A percentile compares a stretch with the other conserved stretches of the same genome.
Conservation (phyloP, 2,329 filamentous ascomycete species). For the Sporothrix variecibatus region DNA sequence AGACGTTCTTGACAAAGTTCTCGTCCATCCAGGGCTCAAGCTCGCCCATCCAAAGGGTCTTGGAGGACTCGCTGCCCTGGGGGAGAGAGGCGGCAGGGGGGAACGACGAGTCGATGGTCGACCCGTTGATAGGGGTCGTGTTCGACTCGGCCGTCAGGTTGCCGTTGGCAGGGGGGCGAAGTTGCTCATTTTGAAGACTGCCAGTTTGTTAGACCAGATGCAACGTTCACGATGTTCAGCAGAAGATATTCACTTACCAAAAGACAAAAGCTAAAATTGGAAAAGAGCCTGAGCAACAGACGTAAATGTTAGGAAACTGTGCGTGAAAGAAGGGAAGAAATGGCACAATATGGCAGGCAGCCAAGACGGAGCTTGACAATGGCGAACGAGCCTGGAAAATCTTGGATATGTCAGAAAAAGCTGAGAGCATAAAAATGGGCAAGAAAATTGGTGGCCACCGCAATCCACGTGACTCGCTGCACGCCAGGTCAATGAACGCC, state of each 20-base stretch:
- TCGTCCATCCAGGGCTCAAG: slow-evolving; percentile 99
- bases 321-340: neutral
- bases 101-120: slow-evolving; percentile 34
- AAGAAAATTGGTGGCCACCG: neutral
- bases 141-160: slow-evolving; percentile 31
- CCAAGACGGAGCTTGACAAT: neutral
- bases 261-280: slow-evolving; percentile 19
- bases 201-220: neutral
- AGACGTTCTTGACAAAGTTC: slow-evolving; percentile 95
- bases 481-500: neutral
- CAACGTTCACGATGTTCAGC: neutral
- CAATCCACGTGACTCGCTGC: neutral
- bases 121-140: slow-evolving; percentile 37
- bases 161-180: slow-evolving; percentile 31
- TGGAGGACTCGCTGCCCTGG: slow-evolving; percentile 49
- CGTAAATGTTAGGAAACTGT: neutral
- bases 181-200: slow-evolving; percentile 30
- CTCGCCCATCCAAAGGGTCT: slow-evolving; percentile 86
- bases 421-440: neutral
- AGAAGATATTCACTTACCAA: slow-evolving; percentile 20
- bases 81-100: slow-evolving; percentile 30
- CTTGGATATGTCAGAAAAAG: neutral
- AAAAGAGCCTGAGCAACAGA: neutral
- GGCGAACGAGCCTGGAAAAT: neutral
- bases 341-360: neutral